A percentile compares a stretch with the other conserved stretches of the same genome.
Conservation (phyloP, 164 flowering plant genomes). For the Liriodendron chinense region DNA sequence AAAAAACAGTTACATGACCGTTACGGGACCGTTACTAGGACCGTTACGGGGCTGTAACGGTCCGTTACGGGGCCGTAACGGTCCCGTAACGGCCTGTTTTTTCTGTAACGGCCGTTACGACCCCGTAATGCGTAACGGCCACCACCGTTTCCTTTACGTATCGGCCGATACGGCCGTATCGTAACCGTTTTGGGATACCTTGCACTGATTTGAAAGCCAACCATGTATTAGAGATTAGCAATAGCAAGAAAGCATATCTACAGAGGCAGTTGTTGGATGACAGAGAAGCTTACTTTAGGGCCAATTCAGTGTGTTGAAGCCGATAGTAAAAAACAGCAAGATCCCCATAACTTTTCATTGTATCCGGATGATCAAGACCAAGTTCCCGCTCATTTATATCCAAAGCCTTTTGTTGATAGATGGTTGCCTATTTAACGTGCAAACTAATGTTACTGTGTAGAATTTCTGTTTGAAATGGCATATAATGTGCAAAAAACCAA, state of each 20-base stretch:
- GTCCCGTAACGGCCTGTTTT: too few relatives aligned
- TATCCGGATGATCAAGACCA: slow-evolving; percentile 97
- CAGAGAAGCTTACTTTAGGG: slow-evolving; percentile 66
- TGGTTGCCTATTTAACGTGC: slow-evolving; percentile 61
- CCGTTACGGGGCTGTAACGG: too few relatives aligned
- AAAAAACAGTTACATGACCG: too few relatives aligned
- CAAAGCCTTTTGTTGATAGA: slow-evolving; percentile 91
- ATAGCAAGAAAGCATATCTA: background rate
- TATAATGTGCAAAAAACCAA: background rate
- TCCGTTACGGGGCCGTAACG: too few relatives aligned
- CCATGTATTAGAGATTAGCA: background rate
- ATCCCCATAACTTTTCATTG: slow-evolving; percentile 98
- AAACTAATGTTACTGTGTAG: background rate
- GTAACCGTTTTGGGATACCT: too few relatives aligned
- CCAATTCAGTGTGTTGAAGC: slow-evolving; percentile 90
- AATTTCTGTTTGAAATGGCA: background rate
- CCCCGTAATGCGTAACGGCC: too few relatives aligned
- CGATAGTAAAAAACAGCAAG: slow-evolving; percentile 92
- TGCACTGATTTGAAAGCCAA: background rate
- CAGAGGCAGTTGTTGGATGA: background rate
- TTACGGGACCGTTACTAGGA: too few relatives aligned
- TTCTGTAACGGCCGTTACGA: too few relatives aligned
- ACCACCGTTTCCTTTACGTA: too few relatives aligned
- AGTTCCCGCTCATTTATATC: slow-evolving; percentile 97
- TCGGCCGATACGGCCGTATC: too few relatives aligned